Base-by-base conservation (phyloP, 2,329 filamentous ascomycete genomes). In the Pseudofabraea citricarpa region DNA sequence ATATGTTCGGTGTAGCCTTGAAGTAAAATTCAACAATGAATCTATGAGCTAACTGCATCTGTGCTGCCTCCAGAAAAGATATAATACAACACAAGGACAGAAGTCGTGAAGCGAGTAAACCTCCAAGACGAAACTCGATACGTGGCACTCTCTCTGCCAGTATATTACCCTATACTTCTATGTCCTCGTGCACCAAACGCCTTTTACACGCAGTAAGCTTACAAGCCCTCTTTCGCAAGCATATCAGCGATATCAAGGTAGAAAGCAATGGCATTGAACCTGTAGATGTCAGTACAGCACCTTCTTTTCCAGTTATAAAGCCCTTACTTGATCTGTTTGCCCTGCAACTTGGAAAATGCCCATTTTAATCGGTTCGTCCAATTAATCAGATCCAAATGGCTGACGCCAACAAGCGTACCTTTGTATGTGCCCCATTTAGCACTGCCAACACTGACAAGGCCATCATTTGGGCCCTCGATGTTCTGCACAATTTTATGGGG, bases 171-270 rank as follows among this genome's bases (percentile, higher is more conserved):
- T n/a, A n/a, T n/a, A n/a, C n/a, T n/a, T n/a, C n/a, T n/a, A n/a
- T n/a, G n/a, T n/a, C n/a, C n/a, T n/a, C n/a, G n/a, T n/a, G n/a
- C n/a, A n/a, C n/a, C n/a, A n/a, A n/a, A n/a, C n/a, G n/a, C n/a
- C n/a, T n/a, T n/a, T n/a, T n/a, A n/a, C n/a, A n/a, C n/a, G n/a
- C n/a, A n/a, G n/a, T n/a, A n/a, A n/a, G n/a, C 12, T 51, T 23
- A 63, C 21, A 63, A 40, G 2, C 77, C 81, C 57, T 87, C 82
- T 54, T 81, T 83, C 2, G 84, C 81, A 39, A 88, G 65, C 83
- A 86, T 87, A 56, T 87, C 77, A 9, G 74, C 74, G 55, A 85
- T 78, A 46, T 74, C 78, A 2, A 84, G 69, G 53, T 85, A 85
- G 54, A 85, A 83, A 0, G 81, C 81, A 45, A 84, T 72, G 2